Evolutionary conservation across 2,329 filamentous ascomycete species (phyloP).

Genomic region (Aspergillus sp.): DNA sequence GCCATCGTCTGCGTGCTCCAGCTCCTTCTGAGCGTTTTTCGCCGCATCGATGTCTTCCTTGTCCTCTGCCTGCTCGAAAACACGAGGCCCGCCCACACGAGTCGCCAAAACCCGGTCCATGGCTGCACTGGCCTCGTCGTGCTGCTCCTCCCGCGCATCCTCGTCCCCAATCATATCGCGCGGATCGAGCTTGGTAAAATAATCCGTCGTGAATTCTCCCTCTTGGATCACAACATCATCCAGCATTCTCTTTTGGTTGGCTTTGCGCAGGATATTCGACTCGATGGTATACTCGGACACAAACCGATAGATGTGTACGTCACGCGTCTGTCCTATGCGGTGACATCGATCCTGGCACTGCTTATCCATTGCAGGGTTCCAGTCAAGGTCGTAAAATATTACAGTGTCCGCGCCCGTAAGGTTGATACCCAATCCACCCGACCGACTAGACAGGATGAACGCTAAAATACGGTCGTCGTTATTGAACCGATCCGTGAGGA

Average conservation of each 20-base stretch:
- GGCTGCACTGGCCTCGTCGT: constrained; percentile 71
- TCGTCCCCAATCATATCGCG: constrained; percentile 62
- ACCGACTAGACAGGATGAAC: constrained; percentile 93
- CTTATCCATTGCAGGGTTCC: constrained; percentile 99
- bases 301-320: constrained; percentile 96
- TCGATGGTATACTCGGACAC: constrained; percentile 94
- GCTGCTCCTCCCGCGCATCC: constrained; percentile 55
- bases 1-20: constrained; percentile 74
- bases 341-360: constrained; percentile 97
- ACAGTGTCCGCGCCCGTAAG: constrained; percentile 94
- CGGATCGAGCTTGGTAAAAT: constrained; percentile 74
- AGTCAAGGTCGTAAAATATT: constrained; percentile 98
- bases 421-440: constrained; percentile 92
- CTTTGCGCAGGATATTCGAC: constrained; percentile 93
- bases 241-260: constrained; percentile 92
- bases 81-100: constrained; percentile 61
- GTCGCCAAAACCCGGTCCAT: constrained; percentile 81
- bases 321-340: constrained; percentile 93
- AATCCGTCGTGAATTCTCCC: constrained; percentile 94
- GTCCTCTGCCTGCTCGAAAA: constrained; percentile 86
- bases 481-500: constrained; percentile 95
- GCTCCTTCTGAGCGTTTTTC: constrained; percentile 80
- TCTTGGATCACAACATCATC: constrained; percentile 98
- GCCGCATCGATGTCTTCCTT: constrained; percentile 86
- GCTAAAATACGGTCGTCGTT: constrained; percentile 85